phyloP scores from a whole-genome alignment of 2,329 filamentous ascomycete species.

The Exutisphaerella laricina region DNA sequence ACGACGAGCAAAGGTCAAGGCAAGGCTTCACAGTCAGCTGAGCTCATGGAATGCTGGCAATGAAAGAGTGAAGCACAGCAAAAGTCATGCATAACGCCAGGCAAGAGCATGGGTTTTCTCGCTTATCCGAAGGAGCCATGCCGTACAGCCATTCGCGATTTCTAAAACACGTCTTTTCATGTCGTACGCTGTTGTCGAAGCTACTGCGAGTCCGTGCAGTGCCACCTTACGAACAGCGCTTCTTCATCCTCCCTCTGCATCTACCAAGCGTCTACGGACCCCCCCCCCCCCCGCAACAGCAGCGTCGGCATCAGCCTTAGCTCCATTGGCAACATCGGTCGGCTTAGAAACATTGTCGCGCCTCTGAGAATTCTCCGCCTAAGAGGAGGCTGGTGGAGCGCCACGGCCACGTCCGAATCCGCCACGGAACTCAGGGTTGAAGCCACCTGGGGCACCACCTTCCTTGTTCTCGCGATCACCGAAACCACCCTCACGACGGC shows the following conservation, averaged over 20 bases:
- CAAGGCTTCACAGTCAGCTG: background rate
- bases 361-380: constrained; percentile 23
- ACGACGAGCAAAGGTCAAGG: background rate
- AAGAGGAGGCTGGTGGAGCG: constrained; percentile 48
- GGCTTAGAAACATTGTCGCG: constrained; percentile 1
- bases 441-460: constrained; percentile 77
- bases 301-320: background rate
- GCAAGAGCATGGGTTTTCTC: constrained; percentile 7
- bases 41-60: too few species aligned
- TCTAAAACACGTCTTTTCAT: constrained; percentile 7
- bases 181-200: constrained; percentile 4
- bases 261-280: background rate
- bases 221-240: constrained; percentile 4
- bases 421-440: constrained; percentile 75
- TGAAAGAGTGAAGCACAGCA: too few species aligned
- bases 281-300: background rate
- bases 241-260: background rate
- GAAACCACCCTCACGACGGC: constrained; percentile 48
- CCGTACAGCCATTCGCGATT: constrained; percentile 6
- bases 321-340: background rate
- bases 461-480: constrained; percentile 81
- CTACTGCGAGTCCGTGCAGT: background rate
- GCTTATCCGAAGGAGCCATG: constrained; percentile 7
- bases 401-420: constrained; percentile 60
- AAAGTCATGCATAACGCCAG: constrained; percentile 1